Evolutionary conservation across 2,329 filamentous ascomycete genomes (phyloP).

Genomic region (Amesomyces nigricolor): DNA sequence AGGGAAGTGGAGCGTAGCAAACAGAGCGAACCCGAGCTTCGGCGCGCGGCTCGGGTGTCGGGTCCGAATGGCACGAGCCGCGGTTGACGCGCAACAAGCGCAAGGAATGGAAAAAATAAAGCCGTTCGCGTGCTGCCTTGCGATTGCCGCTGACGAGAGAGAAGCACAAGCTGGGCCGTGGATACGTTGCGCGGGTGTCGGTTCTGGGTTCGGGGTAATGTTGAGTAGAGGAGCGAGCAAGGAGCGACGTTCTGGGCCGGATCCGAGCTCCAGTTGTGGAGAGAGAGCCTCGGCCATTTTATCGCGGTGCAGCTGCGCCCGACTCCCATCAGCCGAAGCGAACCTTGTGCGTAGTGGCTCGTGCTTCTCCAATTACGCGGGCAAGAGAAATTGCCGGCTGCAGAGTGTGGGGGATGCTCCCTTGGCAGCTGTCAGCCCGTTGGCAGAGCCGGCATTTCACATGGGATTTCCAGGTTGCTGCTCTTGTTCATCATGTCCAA

Average conservation of each 20-base stretch:
- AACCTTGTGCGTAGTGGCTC: not conserved
- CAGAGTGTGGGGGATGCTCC: no score
- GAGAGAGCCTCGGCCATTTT: slow-evolving; percentile 19
- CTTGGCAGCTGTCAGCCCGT: no score
- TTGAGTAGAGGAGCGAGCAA: slow-evolving; percentile 36
- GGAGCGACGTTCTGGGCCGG: no score
- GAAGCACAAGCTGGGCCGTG: not conserved
- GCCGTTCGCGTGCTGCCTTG: not conserved
- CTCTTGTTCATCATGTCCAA: no score
- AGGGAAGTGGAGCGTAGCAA: not conserved
- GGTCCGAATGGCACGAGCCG: slow-evolving; percentile 1
- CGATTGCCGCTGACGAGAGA: not conserved
- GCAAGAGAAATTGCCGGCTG: slow-evolving; percentile 11
- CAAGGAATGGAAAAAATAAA: no score
- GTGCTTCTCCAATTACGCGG: slow-evolving; percentile 6
- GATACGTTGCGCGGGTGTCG: slow-evolving; percentile 1
- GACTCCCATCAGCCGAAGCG: not conserved
- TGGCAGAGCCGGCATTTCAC: no score
- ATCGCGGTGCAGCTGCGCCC: slow-evolving; percentile 13
- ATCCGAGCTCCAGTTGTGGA: not conserved
- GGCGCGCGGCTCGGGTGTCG: not conserved
- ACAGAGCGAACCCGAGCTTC: not conserved
- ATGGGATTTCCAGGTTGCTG: no score
- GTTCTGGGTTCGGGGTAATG: slow-evolving; percentile 40
- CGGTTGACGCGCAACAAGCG: not conserved